phyloP scores from a whole-genome alignment of 1,284 basidiomycete species.

The Coniophora puteana region DNA sequence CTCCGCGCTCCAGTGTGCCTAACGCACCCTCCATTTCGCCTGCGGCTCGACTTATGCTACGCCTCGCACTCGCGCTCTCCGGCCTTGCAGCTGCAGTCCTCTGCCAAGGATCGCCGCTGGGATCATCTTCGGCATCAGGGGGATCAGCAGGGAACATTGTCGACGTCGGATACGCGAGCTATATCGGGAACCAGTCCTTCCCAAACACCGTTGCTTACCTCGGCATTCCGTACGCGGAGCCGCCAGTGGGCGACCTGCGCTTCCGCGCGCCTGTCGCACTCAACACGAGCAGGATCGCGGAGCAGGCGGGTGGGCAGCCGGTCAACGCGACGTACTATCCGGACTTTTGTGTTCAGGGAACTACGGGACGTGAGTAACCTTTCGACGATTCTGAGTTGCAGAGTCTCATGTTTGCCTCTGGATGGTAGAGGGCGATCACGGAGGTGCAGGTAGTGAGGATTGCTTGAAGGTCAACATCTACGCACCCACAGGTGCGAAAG shows the following conservation, averaged over 20 bases:
- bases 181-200: constrained; percentile 47
- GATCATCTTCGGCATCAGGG: constrained; percentile 13
- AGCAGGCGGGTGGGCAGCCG: constrained; percentile 31
- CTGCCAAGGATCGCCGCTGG: too few species aligned
- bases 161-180: constrained; percentile 47
- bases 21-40: too few species aligned
- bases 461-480: constrained; percentile 53
- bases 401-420: too few species aligned
- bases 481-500: constrained; percentile 40
- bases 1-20: too few species aligned
- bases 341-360: constrained; percentile 55
- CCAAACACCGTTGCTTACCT: constrained; percentile 54
- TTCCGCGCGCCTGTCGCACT: constrained; percentile 61
- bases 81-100: too few species aligned
- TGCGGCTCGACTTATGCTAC: too few species aligned
- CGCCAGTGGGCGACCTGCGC: constrained; percentile 50
- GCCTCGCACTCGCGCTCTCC: too few species aligned
- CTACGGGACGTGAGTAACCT: constrained; percentile 41
- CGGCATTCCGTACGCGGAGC: constrained; percentile 65
- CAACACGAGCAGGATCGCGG: constrained; percentile 35
- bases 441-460: constrained; percentile 61
- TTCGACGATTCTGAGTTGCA: too few species aligned
- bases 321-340: constrained; percentile 49
- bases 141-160: too few species aligned
- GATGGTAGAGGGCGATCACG: constrained; percentile 48